Conservation (phyloP, 257 asterid genomes). For the Penstemon newberryi region DNA sequence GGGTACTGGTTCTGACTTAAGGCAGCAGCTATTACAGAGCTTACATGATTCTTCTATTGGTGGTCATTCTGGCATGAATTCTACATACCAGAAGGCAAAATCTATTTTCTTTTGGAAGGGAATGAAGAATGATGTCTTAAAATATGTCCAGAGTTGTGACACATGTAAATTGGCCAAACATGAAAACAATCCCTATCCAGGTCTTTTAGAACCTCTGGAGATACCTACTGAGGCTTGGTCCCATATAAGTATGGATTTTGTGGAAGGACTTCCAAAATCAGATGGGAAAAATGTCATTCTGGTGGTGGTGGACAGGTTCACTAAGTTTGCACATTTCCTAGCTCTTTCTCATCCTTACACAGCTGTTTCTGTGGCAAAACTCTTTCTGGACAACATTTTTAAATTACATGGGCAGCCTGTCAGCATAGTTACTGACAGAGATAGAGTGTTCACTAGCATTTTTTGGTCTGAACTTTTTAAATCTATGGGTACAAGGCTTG, state of each 20-base stretch:
- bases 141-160: neutral
- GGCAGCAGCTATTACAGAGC: neutral
- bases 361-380: neutral
- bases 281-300: neutral
- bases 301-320: constrained; percentile 19
- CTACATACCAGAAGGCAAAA: neutral
- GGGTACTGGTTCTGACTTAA: neutral
- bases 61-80: neutral
- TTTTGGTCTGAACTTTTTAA: constrained; percentile 12
- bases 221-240: neutral
- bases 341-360: neutral
- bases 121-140: neutral
- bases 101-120: neutral
- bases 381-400: neutral
- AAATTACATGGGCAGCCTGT: constrained; percentile 8
- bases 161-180: neutral
- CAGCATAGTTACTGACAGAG: neutral
- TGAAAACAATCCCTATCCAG: neutral
- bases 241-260: neutral
- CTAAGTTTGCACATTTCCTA: neutral
- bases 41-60: neutral
- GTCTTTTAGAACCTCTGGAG: neutral
- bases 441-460: neutral
- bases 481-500: neutral
- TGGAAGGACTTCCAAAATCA: neutral